phyloP scores from a whole-genome alignment of 257 asterid species.

The Craterostigma plantagineum region DNA sequence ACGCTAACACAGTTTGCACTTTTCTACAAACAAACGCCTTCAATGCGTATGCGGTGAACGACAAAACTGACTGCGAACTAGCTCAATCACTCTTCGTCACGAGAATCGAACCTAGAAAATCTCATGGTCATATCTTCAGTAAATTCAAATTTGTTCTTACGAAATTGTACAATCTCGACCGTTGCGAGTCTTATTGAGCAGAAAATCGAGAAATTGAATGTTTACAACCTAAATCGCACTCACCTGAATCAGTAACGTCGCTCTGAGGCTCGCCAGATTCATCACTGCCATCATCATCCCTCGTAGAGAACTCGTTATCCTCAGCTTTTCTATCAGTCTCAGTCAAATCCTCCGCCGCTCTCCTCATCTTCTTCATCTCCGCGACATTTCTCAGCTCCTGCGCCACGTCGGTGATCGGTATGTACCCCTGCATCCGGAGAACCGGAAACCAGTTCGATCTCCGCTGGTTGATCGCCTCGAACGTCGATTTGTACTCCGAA shows the following conservation, averaged over 20 bases:
- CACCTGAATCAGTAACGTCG: constrained; percentile 9
- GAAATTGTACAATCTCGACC: too few relatives aligned
- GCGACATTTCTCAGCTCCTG: constrained; percentile 53
- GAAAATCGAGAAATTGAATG: too few relatives aligned
- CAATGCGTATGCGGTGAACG: too few relatives aligned
- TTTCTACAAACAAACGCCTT: too few relatives aligned
- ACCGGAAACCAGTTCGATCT: constrained; percentile 94
- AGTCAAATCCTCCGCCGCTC: constrained; percentile 62
- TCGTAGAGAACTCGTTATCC: constrained; percentile 58
- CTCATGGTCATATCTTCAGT: not conserved
- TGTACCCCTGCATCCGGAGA: constrained; percentile 86
- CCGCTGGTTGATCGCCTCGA: constrained; percentile 69
- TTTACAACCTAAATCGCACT: not conserved
- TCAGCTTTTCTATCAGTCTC: constrained; percentile 65
- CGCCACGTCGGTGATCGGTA: constrained; percentile 59
- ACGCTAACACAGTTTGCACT: too few relatives aligned
- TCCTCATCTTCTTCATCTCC: constrained; percentile 27
- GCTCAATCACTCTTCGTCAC: too few relatives aligned
- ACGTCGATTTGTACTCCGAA: constrained; percentile 48
- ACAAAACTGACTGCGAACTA: too few relatives aligned
- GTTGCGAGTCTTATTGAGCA: too few relatives aligned
- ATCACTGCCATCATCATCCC: constrained; percentile 67
- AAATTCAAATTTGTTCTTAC: too few relatives aligned
- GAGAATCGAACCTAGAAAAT: not conserved
- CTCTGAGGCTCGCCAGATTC: constrained; percentile 29